Conservation (phyloP, 169 alveolate genomes). For the Plasmodium gaboni region DNA sequence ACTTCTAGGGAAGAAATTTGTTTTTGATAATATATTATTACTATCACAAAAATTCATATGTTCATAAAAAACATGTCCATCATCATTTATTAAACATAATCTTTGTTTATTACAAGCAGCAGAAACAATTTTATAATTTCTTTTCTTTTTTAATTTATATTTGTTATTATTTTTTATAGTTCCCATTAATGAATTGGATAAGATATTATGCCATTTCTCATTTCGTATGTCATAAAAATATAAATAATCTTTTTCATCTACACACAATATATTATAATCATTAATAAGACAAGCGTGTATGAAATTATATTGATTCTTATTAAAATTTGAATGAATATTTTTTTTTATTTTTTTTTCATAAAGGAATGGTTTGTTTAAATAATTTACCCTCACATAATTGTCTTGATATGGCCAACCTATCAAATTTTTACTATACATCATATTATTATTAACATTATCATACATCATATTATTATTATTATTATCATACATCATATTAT, state of each 20-base stretch:
- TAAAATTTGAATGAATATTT: neutral
- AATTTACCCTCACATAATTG: slow-evolving; percentile 15
- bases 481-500: too few relatives aligned
- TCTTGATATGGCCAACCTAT: neutral
- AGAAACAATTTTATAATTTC: neutral
- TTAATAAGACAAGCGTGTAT: slow-evolving; percentile 22
- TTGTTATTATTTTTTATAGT: neutral
- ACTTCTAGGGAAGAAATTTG: slow-evolving; percentile 11
- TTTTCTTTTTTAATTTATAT: neutral
- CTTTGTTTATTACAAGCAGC: slow-evolving; percentile 46
- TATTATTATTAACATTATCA: too few relatives aligned
- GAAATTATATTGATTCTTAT: neutral
- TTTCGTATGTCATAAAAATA: slow-evolving; percentile 62
- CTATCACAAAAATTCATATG: neutral
- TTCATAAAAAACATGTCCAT: slow-evolving; percentile 35
- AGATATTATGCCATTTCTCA: slow-evolving; percentile 45
- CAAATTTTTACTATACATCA: too few relatives aligned
- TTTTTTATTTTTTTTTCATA: slow-evolving; percentile 65
- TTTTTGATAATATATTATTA: neutral
- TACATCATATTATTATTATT: too few relatives aligned
- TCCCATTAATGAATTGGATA: neutral
- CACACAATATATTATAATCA: slow-evolving; percentile 28
- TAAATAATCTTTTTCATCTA: slow-evolving; percentile 20
- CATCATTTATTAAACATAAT: slow-evolving; percentile 22
- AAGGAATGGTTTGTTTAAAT: slow-evolving; percentile 11